Base-by-base conservation (phyloP, 2,329 filamentous ascomycete genomes). In the Phoma sp. region DNA sequence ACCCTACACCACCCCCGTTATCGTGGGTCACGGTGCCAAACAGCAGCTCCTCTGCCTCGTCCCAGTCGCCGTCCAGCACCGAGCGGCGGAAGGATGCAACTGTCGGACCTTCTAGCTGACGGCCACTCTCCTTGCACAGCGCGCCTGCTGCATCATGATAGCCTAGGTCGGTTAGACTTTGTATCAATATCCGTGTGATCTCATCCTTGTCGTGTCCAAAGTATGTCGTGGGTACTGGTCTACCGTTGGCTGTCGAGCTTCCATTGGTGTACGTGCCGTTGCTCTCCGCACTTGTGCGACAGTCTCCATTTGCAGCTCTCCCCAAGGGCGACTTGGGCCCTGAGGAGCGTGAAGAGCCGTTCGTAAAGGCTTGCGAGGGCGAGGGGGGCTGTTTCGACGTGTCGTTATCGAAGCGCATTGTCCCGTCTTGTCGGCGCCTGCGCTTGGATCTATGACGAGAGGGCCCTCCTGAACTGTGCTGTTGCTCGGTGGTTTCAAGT, bases 171-270 rank as follows among this genome's bases (percentile, higher is more conserved):
- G 87, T 85, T 61, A 99, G 78, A 32, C 92, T 90, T 76, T 99
- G 95, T 68, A 99, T 95, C 67, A 99, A 77, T 61, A 98, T 89
- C 49, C 95, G 84, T 5, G 94, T 96, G 39, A 98, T 89, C 78
- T 99, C 94, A 80, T 96, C 92, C 72, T 92, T 86, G 71, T 95
- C 86, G 72, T 98, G 94, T 17, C 92, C 93, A 70, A 87, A 89
- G 74, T 96, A 98, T 31, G 80, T 79, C 5, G 79, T 41, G 25
- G 74, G 67, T 19, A 69, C 39, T 21, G 69, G 54, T 36, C 64
- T 67, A 22, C 69, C 69, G 44, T 69, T 72, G 9, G 69, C 58
- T 58, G 72, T 64, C 47, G 73, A 64, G 43, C 57, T 64, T 22
- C 78, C 77, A 60, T 81, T 80, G 2, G 74, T 71, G 56, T 76